These are phyloP conservation scores for Pleurotus cornucopiae DNA, from an alignment of 768 basidiomycete genomes.

Conservation along the genomic window DNA sequence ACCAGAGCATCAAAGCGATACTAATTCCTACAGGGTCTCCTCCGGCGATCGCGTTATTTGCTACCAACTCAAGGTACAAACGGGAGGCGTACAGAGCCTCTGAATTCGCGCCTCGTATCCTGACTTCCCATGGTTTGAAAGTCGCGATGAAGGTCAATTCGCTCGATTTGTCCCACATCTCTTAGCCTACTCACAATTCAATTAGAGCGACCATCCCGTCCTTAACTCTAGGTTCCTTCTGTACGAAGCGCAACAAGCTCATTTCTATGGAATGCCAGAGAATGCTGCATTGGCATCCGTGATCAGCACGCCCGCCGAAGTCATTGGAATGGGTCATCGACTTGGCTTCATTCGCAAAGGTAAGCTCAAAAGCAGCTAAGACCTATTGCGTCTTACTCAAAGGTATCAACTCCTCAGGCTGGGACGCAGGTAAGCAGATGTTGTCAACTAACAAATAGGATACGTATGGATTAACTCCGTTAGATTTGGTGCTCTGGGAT, in stretches of 20 bases:
- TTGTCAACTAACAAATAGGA: neutral
- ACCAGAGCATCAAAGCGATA: neutral
- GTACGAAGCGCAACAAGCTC: constrained; percentile 82
- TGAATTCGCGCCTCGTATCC: constrained; percentile 69
- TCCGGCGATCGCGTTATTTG: constrained; percentile 75
- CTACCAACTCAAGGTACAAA: constrained; percentile 49
- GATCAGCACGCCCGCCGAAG: constrained; percentile 66
- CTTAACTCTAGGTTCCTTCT: constrained; percentile 72
- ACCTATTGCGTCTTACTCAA: too few relatives aligned
- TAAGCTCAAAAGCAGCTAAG: constrained; percentile 9
- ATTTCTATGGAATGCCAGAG: constrained; percentile 72
- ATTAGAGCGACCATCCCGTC: constrained; percentile 62
- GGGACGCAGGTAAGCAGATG: constrained; percentile 61
- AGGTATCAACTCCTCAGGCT: constrained; percentile 35
- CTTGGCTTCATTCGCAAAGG: constrained; percentile 75
- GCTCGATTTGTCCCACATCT: constrained; percentile 1
- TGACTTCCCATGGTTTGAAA: constrained; percentile 63
- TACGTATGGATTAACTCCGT: neutral
- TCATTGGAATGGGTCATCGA: constrained; percentile 76
- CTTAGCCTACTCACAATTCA: neutral
- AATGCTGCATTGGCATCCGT: constrained; percentile 72
- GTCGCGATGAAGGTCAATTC: constrained; percentile 67
- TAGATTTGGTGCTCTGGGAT: constrained; percentile 81
- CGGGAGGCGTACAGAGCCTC: constrained; percentile 78
- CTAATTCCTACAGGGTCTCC: constrained; percentile 37